Base-by-base conservation (phyloP, 768 basidiomycete species). In the Termitomyces sp. region DNA sequence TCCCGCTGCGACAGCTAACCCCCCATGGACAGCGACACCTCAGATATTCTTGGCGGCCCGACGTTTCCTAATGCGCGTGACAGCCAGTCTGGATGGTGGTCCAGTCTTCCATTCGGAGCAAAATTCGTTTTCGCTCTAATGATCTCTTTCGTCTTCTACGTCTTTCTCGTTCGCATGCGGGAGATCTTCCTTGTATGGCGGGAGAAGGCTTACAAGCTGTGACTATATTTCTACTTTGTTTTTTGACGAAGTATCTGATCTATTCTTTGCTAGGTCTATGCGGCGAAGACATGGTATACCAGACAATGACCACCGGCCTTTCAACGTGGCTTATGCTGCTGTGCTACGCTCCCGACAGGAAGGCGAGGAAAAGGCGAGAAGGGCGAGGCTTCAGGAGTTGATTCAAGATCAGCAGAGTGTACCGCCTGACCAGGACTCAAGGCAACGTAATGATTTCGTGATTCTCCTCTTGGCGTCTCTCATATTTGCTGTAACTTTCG, bases 291-390 rank as follows among this genome's bases (percentile, higher is more conserved):
- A 91, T 66, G 92, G 91, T 46, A 93, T 93, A 59, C 92, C 91
- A 18, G 91, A 93, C 75, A 78, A 77, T 57, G 91, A 93, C 75
- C 78, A 84, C 61, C 79, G 91, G 32, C 89, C 91, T 13, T 93
- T 93, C 78, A 88, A 88, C 69, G 88, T 92, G 61, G 92, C 91
- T n/a, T 90, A 89, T 71, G 82, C 89, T 62, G 88, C 87, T 57
- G 86, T 84, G 39, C 72, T 78, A 59, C 77, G 77, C 55, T 74
- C 79, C 46, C 79, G 81, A 60, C 77, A 82, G 64, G 82, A 87
- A 64, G 74, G 80, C 63, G 78, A 76, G 53, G 72, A 74, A 49
- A 69, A 53, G 26, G 57, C 62, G 59, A 68, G 64, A 57, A 66
- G 57, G 57, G 61, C 57, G 37, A 67, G 64, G 55, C 74, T 68